Conservation (phyloP, 371 early-diverging fungal species). For the Syncephalastrum monosporum region DNA sequence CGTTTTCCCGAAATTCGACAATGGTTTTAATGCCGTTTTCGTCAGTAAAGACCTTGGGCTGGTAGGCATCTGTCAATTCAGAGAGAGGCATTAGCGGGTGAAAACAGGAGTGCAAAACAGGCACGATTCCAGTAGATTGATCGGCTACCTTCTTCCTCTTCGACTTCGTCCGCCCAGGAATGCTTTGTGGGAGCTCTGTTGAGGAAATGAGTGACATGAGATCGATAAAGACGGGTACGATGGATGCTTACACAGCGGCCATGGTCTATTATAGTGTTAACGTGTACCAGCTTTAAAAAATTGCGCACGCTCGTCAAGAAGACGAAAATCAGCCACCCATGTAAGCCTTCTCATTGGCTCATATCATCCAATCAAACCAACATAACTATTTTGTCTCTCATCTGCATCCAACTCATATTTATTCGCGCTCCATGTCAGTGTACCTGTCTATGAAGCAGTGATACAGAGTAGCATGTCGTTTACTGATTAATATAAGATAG, state of each 20-base stretch:
- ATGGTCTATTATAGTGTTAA: slow-evolving; percentile 6
- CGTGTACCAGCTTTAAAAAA: neutral
- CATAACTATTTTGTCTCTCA: too few species aligned
- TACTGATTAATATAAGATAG: too few species aligned
- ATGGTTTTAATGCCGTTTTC: slow-evolving; percentile 85
- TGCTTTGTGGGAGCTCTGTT: slow-evolving; percentile 30
- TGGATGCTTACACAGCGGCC: neutral
- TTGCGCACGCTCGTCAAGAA: too few species aligned
- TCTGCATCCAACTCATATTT: too few species aligned
- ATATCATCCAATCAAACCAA: too few species aligned
- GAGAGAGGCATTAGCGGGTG: neutral
- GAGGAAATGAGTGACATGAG: neutral
- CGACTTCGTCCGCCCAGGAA: slow-evolving; percentile 75
- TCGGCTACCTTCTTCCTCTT: slow-evolving; percentile 55
- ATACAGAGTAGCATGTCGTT: too few species aligned
- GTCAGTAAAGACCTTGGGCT: slow-evolving; percentile 63
- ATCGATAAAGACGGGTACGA: too few species aligned
- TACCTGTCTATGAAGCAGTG: too few species aligned
- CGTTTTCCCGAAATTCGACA: slow-evolving; percentile 79
- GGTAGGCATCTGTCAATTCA: slow-evolving; percentile 38
- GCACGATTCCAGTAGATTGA: neutral
- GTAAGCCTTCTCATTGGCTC: too few species aligned
- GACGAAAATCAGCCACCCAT: too few species aligned
- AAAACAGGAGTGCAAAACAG: neutral
- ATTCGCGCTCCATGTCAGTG: too few species aligned